phyloP scores from a whole-genome alignment of 441 rosid species.

The Pelargonium australe region DNA sequence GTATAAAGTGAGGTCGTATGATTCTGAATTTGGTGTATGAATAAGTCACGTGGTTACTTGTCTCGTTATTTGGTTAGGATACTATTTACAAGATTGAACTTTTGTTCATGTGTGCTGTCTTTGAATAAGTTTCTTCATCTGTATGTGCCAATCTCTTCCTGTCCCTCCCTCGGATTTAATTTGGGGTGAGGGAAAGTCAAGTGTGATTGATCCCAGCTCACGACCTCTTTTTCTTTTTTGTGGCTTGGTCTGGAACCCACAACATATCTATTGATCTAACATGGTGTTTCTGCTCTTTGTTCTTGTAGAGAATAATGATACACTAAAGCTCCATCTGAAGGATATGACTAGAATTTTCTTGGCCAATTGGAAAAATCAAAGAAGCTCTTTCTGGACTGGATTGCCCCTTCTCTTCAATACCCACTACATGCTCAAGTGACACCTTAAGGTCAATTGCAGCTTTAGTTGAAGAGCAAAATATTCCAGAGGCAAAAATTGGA shows the following conservation, averaged over 20 bases:
- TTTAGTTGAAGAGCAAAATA: slow-evolving; percentile 56
- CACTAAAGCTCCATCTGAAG: slow-evolving; percentile 48
- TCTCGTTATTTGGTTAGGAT: background rate
- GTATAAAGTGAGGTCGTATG: background rate
- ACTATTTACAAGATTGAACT: too few relatives aligned
- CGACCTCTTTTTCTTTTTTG: background rate
- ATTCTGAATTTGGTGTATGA: background rate
- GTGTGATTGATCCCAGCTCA: background rate
- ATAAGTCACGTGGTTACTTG: background rate
- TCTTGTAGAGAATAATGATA: slow-evolving; percentile 39
- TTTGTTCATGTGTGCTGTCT: background rate
- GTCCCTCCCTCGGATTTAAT: background rate
- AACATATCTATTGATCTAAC: slow-evolving; percentile 9
- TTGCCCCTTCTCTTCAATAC: slow-evolving; percentile 38
- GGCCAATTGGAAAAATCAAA: slow-evolving; percentile 55
- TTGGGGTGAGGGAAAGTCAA: background rate
- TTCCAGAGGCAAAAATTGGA: slow-evolving; percentile 62
- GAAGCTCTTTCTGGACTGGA: slow-evolving; percentile 39
- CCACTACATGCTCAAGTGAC: slow-evolving; percentile 49
- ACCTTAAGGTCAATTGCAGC: slow-evolving; percentile 36
- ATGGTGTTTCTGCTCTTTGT: slow-evolving; percentile 8
- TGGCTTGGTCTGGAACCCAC: background rate
- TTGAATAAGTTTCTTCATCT: background rate
- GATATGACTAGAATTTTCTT: slow-evolving; percentile 65
- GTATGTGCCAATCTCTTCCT: background rate